A percentile compares a stretch with the other conserved stretches of the same genome.
Evolutionary conservation across 805 yeast species (phyloP).

Genomic region (Jamesozyma hellenica): DNA sequence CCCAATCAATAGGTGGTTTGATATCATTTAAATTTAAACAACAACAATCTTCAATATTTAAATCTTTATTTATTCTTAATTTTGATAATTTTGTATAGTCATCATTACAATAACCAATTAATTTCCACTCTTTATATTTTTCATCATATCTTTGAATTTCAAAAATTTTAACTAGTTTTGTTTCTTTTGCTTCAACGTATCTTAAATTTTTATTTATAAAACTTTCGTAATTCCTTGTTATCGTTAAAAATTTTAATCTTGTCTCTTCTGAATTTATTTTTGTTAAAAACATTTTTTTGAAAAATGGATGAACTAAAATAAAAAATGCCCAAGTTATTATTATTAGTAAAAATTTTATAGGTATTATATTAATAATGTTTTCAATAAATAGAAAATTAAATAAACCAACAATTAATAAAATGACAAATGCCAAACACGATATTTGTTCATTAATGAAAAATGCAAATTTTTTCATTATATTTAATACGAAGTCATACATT

Average conservation of each 20-base stretch:
- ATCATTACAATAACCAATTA: constrained; percentile 48
- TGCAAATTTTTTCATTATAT: constrained; percentile 44
- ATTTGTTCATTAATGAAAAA: constrained; percentile 54
- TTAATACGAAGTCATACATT: constrained; percentile 47
- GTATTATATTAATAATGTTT: constrained; percentile 22
- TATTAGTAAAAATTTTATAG: constrained; percentile 32
- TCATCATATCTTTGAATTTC: constrained; percentile 52
- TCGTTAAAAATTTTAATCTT: constrained; percentile 39
- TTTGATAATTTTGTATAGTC: constrained; percentile 43
- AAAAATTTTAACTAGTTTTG: constrained; percentile 50
- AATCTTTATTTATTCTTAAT: constrained; percentile 26
- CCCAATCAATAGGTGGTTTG: constrained; percentile 53
- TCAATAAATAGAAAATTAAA: constrained; percentile 27
- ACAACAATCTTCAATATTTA: constrained; percentile 12
- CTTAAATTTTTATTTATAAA: constrained; percentile 33
- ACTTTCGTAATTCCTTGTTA: constrained; percentile 41
- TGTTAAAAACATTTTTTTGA: constrained; percentile 39
- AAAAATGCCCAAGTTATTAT: constrained; percentile 40
- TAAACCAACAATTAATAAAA: constrained; percentile 26
- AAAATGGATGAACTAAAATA: constrained; percentile 43
- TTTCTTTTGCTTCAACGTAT: constrained; percentile 34
- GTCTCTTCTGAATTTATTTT: constrained; percentile 55
- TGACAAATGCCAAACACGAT: constrained; percentile 43
- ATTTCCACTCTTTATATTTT: constrained; percentile 48
- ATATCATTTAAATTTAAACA: constrained; percentile 29